Evolutionary conservation across 495 filamentous ascomycete species (phyloP).

Genomic region (Melanomma pulvis-pyrius): DNA sequence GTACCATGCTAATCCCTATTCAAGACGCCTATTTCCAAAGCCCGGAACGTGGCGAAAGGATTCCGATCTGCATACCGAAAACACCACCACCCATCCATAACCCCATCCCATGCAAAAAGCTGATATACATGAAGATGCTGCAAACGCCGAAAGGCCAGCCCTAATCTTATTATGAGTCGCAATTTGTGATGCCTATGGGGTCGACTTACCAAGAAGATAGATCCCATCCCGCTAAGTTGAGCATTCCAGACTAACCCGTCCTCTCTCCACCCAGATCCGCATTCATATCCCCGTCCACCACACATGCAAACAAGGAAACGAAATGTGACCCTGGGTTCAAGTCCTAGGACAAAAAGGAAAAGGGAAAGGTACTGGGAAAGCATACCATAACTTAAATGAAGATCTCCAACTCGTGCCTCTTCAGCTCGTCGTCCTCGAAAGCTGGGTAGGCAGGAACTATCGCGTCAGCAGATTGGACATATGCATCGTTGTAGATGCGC

Average conservation of each 20-base stretch:
- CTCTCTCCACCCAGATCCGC: background rate
- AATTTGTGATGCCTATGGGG: background rate
- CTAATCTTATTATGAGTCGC: background rate
- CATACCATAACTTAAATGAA: slow-evolving; percentile 61
- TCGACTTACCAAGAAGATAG: background rate
- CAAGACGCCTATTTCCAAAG: background rate
- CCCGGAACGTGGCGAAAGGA: background rate
- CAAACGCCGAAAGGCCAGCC: background rate
- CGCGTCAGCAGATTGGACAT: slow-evolving; percentile 88
- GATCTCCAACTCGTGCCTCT: slow-evolving; percentile 78
- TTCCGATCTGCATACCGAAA: background rate
- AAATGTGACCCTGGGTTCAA: background rate
- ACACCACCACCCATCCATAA: background rate
- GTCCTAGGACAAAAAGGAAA: background rate
- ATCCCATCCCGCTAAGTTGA: too few species aligned
- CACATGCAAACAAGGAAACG: background rate
- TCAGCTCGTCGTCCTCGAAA: slow-evolving; percentile 73
- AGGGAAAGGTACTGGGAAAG: background rate
- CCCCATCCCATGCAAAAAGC: background rate
- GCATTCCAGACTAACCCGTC: background rate
- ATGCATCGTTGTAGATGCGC: slow-evolving; percentile 95
- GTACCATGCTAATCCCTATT: background rate
- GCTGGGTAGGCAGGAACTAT: slow-evolving; percentile 96
- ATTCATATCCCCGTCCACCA: background rate
- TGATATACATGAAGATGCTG: background rate